Evolutionary conservation across 1,284 basidiomycete species (phyloP), one percentile per base, ranked within the genome.

Genomic region (Cryptococcus sp.): DNA sequence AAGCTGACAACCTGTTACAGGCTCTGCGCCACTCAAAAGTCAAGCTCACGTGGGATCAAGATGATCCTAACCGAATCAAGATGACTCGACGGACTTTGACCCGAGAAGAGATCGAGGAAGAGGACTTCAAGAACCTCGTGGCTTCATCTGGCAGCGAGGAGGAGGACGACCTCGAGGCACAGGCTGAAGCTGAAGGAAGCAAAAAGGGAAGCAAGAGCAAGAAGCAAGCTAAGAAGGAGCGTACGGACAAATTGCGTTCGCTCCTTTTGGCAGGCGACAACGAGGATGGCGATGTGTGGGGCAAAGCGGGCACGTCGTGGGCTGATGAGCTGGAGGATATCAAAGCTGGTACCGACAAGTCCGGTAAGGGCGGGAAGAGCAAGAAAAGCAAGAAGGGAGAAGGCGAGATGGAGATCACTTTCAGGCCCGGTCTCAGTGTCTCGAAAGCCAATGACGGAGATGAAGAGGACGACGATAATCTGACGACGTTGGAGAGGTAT

Each of bases 11-110:
- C 5, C n/a, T 22, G 20, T 30, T 13, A 3, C 64, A 95, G 91
- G 94, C 94, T 7, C 85, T 99, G n/a, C 88, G 96, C 8, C 94
- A 99, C 76, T 99, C 96, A 15, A 94, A 93, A 80, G 95, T 99
- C 66, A 95, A 91, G 72, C 83, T 99, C 25, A 98, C 95, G 10
- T 99, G 96, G 96, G 96, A 99, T 71, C 91, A 94, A 64, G 96
- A 99, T 77, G 95, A 99, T 70, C 88, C 91, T 2, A 90, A 95
- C 72, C 88, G 96, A 19, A 84, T 83, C 60, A 86, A 87, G 58
- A 70, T 96, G 48, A 92, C 91, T 11, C 86, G 93, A 52, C 85
- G 91, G 45, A 80, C 83, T 15, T 81, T 96, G 52, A 86, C 89
- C 0, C 85, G 85, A 55, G 87, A 89, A 70, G 91, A 95, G 73